phyloP scores from a whole-genome alignment of 495 filamentous ascomycete genomes.

The Penicillium pancosmium region DNA sequence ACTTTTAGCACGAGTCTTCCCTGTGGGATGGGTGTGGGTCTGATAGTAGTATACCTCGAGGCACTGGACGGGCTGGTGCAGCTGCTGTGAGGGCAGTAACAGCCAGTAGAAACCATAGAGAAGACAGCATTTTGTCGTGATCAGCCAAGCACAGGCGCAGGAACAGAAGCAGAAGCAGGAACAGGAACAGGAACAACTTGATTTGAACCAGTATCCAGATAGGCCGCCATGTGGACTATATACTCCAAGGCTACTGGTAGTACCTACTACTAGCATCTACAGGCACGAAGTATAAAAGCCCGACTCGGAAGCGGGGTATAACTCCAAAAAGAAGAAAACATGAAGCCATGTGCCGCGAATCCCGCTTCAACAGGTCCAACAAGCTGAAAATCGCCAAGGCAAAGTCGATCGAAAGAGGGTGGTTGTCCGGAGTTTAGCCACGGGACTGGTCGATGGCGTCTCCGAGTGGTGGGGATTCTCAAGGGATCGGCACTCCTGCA shows the following conservation, averaged over 20 bases:
- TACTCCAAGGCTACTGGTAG: background rate
- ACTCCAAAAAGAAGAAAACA: background rate
- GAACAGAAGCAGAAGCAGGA: background rate
- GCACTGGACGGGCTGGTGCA: conserved; percentile 26
- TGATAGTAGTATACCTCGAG: conserved; percentile 29
- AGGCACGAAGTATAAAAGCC: background rate
- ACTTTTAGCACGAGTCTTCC: background rate
- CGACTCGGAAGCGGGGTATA: conserved; percentile 4
- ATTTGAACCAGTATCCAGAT: background rate
- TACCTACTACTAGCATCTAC: no score
- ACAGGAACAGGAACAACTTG: background rate
- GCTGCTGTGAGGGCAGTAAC: conserved; percentile 27
- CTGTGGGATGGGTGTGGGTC: background rate
- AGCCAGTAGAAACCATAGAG: conserved; percentile 14
- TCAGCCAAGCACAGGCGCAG: background rate
- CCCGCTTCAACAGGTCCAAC: background rate
- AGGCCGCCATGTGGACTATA: background rate
- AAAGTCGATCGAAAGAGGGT: conserved; percentile 7
- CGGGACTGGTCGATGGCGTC: conserved; percentile 4
- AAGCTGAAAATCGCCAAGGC: background rate
- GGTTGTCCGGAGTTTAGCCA: conserved; percentile 12
- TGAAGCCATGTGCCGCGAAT: background rate
- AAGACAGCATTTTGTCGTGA: background rate
- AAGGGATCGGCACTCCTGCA: conserved; percentile 26
- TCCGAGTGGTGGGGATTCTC: conserved; percentile 25